Evolutionary conservation across 169 alveolate species (phyloP).

Genomic region (Cryptosporidium muris): DNA sequence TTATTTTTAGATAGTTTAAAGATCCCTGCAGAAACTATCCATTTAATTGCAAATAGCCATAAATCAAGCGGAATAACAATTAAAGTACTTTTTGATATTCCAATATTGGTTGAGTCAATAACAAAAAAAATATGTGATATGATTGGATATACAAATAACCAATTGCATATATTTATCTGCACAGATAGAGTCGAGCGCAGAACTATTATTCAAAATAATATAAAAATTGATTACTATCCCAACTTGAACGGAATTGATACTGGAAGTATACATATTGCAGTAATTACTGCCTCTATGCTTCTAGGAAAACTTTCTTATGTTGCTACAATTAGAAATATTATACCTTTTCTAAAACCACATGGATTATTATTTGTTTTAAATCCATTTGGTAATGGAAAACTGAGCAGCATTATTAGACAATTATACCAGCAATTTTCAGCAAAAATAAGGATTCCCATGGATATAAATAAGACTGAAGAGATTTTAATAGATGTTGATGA

Average conservation of each 20-base stretch:
- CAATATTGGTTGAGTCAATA: conserved; percentile 15
- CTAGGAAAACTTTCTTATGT: conserved; percentile 43
- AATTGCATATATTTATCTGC: neutral
- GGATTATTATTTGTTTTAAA: conserved; percentile 26
- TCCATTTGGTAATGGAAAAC: conserved; percentile 56
- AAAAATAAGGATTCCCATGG: conserved; percentile 28
- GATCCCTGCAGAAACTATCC: neutral
- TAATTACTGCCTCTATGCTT: conserved; percentile 15
- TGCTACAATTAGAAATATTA: conserved; percentile 21
- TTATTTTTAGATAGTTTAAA: neutral
- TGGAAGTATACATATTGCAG: conserved; percentile 8
- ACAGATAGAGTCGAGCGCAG: neutral
- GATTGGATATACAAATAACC: neutral
- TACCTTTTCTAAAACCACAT: conserved; percentile 10
- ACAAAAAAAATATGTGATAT: neutral
- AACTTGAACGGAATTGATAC: neutral
- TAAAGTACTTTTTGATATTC: conserved; percentile 13
- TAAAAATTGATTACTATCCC: conserved; percentile 7
- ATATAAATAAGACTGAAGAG: neutral
- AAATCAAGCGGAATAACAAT: neutral
- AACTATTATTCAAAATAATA: neutral
- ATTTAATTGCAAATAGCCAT: neutral
- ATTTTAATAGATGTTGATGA: neutral
- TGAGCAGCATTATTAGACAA: conserved; percentile 37
- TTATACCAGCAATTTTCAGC: conserved; percentile 32